phyloP scores from a whole-genome alignment of 352 stramenopile genomes.

The Thalassiosira hispida region DNA sequence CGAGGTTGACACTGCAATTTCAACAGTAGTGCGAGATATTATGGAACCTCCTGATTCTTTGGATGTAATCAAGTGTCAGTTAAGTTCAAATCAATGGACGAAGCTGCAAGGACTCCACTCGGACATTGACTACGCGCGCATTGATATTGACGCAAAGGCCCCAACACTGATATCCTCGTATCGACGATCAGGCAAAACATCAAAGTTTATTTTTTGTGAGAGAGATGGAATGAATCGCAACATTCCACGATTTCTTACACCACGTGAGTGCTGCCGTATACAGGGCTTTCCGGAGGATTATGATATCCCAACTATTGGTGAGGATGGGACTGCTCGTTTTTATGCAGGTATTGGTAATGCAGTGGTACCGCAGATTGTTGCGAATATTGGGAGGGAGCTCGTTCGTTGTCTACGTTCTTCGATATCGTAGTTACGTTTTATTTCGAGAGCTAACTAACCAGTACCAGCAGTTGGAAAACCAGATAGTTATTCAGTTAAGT shows the following conservation, averaged over 20 bases:
- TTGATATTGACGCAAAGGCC: not conserved
- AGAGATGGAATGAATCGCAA: constrained; percentile 4
- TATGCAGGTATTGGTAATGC: constrained; percentile 51
- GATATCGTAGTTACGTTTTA: not conserved
- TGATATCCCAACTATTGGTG: constrained; percentile 17
- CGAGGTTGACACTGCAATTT: not conserved
- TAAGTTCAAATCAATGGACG: not conserved
- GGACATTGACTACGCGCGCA: not conserved
- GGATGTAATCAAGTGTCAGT: not conserved
- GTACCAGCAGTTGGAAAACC: no score
- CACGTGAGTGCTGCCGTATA: constrained; percentile 41
- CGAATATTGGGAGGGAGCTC: constrained; percentile 11
- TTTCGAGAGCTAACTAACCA: constrained; percentile 19
- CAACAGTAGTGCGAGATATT: not conserved
- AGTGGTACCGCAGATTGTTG: constrained; percentile 41
- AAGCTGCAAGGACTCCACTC: not conserved
- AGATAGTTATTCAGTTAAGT: no score
- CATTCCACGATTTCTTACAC: constrained; percentile 47
- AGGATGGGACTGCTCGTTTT: constrained; percentile 19
- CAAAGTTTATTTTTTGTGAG: not conserved
- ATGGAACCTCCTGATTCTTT: constrained; percentile 8
- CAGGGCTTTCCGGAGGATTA: constrained; percentile 57
- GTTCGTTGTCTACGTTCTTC: constrained; percentile 21
- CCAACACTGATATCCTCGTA: not conserved
- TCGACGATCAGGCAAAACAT: not conserved